Percentiles rank a stretch among this genome's conserved stretches.
phyloP scores from a whole-genome alignment of 176 grass and related monocot species.

The Metroxylon sagu region DNA sequence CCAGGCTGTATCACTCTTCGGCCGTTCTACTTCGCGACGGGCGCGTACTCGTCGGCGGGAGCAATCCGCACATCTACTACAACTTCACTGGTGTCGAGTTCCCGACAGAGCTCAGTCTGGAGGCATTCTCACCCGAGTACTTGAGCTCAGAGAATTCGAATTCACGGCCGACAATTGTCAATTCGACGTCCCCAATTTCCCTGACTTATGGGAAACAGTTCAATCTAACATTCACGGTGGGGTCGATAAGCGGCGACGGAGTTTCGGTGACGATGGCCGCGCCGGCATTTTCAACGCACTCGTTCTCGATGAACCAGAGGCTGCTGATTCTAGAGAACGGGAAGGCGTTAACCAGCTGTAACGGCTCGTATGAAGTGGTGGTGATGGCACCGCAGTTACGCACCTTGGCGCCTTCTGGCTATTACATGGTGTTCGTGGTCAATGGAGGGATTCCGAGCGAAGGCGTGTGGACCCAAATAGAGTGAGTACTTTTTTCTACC shows the following conservation, averaged over 20 bases:
- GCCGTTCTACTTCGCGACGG: slow-evolving; percentile 58
- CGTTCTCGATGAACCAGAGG: slow-evolving; percentile 81
- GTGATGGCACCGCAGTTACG: slow-evolving; percentile 34
- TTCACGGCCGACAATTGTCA: slow-evolving; percentile 36
- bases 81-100: slow-evolving; percentile 55
- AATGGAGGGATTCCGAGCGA: slow-evolving; percentile 57
- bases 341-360: neutral
- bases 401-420: slow-evolving; percentile 53
- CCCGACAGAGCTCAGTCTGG: slow-evolving; percentile 75
- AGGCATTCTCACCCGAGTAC: slow-evolving; percentile 74
- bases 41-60: slow-evolving; percentile 64
- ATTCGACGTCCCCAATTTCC: slow-evolving; percentile 7
- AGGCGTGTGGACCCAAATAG: slow-evolving; percentile 63
- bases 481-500: slow-evolving; percentile 9
- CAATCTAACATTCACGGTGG: slow-evolving; percentile 35
- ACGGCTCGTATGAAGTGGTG: slow-evolving; percentile 12
- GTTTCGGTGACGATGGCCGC: slow-evolving; percentile 50
- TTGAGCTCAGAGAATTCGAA: slow-evolving; percentile 30
- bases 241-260: neutral
- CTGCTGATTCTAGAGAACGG: slow-evolving; percentile 34
- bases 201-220: slow-evolving; percentile 31
- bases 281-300: slow-evolving; percentile 78
- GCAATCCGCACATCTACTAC: slow-evolving; percentile 74
- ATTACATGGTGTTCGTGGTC: slow-evolving; percentile 81
- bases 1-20: slow-evolving; percentile 62